A percentile compares a stretch with the other conserved stretches of the same genome.
These are phyloP conservation scores for Rhytidhysteron rufulum DNA, from an alignment of 2,329 filamentous ascomycete genomes.

Conservation along the genomic window DNA sequence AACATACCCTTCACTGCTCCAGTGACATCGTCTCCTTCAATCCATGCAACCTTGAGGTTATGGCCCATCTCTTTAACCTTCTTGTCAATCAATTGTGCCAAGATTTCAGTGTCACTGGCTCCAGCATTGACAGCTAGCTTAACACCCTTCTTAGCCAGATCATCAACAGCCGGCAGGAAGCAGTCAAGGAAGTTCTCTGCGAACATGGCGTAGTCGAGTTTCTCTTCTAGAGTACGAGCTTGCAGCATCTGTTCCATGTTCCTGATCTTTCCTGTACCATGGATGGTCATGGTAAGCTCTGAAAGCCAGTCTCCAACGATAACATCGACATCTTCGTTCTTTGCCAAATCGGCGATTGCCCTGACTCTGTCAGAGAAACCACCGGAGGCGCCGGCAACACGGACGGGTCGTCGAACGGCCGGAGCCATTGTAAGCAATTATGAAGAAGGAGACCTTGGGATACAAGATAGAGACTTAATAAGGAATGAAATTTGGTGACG, in stretches of 20 bases:
- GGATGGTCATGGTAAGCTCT: conserved; percentile 7
- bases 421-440: background rate
- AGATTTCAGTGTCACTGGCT: conserved; percentile 15
- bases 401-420: conserved; percentile 23
- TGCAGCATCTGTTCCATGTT: conserved; percentile 30
- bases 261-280: conserved; percentile 5
- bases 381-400: conserved; percentile 42
- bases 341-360: conserved; percentile 40
- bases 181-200: conserved; percentile 28
- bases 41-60: conserved; percentile 25
- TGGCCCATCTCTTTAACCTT: conserved; percentile 12
- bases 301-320: conserved; percentile 30
- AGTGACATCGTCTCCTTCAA: conserved; percentile 39
- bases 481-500: background rate
- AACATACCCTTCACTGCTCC: conserved; percentile 22
- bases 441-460: background rate
- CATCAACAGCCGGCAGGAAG: conserved; percentile 34
- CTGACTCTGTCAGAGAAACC: conserved; percentile 44
- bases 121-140: conserved; percentile 24
- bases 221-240: conserved; percentile 1
- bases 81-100: conserved; percentile 11
- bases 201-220: conserved; percentile 1
- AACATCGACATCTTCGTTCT: conserved; percentile 28
- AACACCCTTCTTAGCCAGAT: conserved; percentile 18
- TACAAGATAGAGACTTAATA: background rate